Base-by-base conservation (phyloP, 805 yeast species). In the Candida stauntonica region DNA sequence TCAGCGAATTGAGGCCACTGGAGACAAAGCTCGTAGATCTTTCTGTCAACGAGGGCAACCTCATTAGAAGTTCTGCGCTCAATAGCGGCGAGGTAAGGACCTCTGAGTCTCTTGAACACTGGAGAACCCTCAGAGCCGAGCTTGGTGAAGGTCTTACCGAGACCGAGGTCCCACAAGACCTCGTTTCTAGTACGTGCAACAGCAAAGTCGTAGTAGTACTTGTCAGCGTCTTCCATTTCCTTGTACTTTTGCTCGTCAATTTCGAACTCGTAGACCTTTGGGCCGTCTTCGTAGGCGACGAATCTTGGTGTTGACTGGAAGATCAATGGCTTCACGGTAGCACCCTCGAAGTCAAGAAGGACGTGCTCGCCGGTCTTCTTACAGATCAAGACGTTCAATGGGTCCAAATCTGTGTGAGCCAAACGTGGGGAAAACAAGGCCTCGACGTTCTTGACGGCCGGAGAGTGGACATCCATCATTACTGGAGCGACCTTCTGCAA, bases 171-270 rank as follows among this genome's bases (percentile, higher is more conserved):
- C 89, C 95, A 91, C 41, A 84, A 63, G 51, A 83, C 80, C 63
- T 91, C 95, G 59, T 89, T 87, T 70, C 96, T 80, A 5, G 98
- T 89, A 62, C 91, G 79, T 52, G 79, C 79, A 61, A 81, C 81
- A 80, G 91, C 86, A 64, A 84, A 89, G 53, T 81, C 81, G 52
- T 84, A 85, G 59, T 89, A 89, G 46, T 77, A 80, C 63, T 82
- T 75, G 48, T 86, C 93, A 31, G 74, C 64, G 29, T 83, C 94
- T 35, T 75, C 75, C 63, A 89, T 64, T 39, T 72, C 65, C 4
- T 75, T 77, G 60, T 68, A 89, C 35, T 77, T 79, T 31, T 83
- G 87, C 44, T 86, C 72, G 41, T 88, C 96, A 39, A 82, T 78
- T 37, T 76, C 74, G 48, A 82, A 65, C 53, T 82, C 75, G 67